Conservation (phyloP, 108 stramenopile species). For the Fragilaria crotonensis region DNA sequence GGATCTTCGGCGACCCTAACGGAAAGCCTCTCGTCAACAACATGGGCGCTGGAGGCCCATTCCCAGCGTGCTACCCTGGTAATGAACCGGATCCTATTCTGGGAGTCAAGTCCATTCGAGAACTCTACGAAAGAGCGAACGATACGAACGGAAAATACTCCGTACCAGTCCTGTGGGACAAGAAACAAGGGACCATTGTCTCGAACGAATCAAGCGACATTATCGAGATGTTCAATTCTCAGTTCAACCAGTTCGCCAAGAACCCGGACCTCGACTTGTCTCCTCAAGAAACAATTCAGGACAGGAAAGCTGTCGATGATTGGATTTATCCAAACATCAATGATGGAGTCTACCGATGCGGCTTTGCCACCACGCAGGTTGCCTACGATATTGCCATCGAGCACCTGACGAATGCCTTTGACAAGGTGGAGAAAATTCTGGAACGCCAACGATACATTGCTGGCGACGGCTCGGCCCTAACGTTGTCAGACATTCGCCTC, state of each 20-base stretch:
- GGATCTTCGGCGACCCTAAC: slow-evolving; percentile 68
- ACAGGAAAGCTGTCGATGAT: slow-evolving; percentile 67
- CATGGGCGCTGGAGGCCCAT: slow-evolving; percentile 49
- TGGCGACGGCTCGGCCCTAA: slow-evolving; percentile 64
- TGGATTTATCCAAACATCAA: slow-evolving; percentile 86
- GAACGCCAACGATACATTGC: slow-evolving; percentile 56
- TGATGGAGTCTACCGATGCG: slow-evolving; percentile 94
- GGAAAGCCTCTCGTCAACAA: slow-evolving; percentile 25
- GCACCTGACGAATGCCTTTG: slow-evolving; percentile 76
- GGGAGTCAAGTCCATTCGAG: slow-evolving; percentile 56
- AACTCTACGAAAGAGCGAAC: slow-evolving; percentile 73
- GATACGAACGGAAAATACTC: slow-evolving; percentile 77
- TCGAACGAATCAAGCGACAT: slow-evolving; percentile 93
- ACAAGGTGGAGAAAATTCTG: slow-evolving; percentile 57
- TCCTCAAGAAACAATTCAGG: slow-evolving; percentile 44
- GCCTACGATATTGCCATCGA: slow-evolving; percentile 85
- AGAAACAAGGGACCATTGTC: slow-evolving; percentile 84
- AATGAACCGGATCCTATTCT: slow-evolving; percentile 38
- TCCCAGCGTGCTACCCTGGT: slow-evolving; percentile 38
- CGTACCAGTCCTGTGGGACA: slow-evolving; percentile 90
- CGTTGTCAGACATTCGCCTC: slow-evolving; percentile 86
- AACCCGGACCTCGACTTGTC: slow-evolving; percentile 69
- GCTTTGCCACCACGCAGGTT: slow-evolving; percentile 84
- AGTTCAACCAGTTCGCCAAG: slow-evolving; percentile 67
- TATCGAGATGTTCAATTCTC: slow-evolving; percentile 83